Evolutionary conservation across 2,329 filamentous ascomycete genomes (phyloP).

Genomic region (Paracoccidioides brasiliensis): DNA sequence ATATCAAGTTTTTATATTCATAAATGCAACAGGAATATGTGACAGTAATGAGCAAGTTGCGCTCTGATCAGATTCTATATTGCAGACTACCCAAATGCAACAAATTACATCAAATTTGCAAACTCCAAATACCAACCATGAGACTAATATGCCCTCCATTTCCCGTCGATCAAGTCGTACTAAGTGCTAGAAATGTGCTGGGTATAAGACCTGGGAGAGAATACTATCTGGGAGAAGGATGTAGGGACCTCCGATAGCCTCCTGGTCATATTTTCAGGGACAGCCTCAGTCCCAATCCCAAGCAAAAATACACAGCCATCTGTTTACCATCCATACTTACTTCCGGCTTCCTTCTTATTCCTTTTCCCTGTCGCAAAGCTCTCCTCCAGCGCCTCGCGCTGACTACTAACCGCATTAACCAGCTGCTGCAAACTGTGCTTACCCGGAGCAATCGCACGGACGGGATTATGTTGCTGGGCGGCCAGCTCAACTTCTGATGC

Average conservation of each 20-base stretch:
- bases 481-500: slow-evolving; percentile 43
- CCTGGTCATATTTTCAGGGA: background rate
- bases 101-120: background rate
- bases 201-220: background rate
- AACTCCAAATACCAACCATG: background rate
- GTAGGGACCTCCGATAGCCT: background rate
- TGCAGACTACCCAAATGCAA: background rate
- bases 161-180: background rate
- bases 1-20: background rate
- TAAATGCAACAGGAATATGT: background rate
- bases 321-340: slow-evolving; percentile 65
- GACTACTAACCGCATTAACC: slow-evolving; percentile 66
- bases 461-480: slow-evolving; percentile 58
- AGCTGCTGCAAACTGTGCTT: slow-evolving; percentile 85
- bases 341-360: slow-evolving; percentile 70
- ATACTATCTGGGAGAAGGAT: background rate
- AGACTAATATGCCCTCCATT: background rate
- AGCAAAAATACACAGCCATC: background rate
- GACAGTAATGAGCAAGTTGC: background rate
- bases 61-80: background rate
- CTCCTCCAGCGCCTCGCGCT: slow-evolving; percentile 80
- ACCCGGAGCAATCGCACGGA: slow-evolving; percentile 68
- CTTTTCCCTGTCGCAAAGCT: slow-evolving; percentile 71
- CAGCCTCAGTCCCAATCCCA: no score
- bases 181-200: background rate